Evolutionary conservation across 768 basidiomycete genomes (phyloP).

Genomic region (Mycena vulgaris): DNA sequence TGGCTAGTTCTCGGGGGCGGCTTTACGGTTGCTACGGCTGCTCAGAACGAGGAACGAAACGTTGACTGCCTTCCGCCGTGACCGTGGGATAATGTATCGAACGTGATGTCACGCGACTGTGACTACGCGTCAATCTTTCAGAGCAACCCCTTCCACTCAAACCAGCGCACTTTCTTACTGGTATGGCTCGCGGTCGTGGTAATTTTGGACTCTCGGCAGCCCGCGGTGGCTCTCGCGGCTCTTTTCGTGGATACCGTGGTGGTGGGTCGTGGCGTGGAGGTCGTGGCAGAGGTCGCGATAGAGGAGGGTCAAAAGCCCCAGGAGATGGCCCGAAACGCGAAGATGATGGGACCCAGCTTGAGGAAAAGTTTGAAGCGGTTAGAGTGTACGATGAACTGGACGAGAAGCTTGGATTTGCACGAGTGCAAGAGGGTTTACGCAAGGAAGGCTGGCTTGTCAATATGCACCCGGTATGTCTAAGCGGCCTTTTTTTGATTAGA

Average conservation of each 20-base stretch:
- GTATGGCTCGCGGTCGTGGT: conserved; percentile 68
- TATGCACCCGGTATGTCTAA: conserved; percentile 91
- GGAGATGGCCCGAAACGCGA: conserved; percentile 77
- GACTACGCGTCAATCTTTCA: conserved; percentile 7
- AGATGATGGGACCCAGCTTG: conserved; percentile 91
- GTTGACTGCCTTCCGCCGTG: too few relatives aligned
- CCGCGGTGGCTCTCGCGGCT: conserved; percentile 60
- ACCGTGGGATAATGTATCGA: too few relatives aligned
- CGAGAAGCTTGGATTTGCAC: conserved; percentile 90
- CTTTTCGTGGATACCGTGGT: conserved; percentile 66
- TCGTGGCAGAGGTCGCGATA: conserved; percentile 68
- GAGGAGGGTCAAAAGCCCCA: conserved; percentile 47
- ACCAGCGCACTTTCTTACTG: conserved; percentile 20
- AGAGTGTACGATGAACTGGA: conserved; percentile 88
- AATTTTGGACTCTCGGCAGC: conserved; percentile 71
- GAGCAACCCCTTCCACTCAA: neutral
- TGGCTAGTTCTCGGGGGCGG: too few relatives aligned
- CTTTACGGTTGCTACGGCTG: too few relatives aligned
- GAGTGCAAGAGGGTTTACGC: conserved; percentile 82
- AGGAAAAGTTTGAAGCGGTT: conserved; percentile 89
- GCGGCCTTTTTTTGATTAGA: neutral
- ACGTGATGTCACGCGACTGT: conserved; percentile 22
- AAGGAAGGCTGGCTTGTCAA: conserved; percentile 97
- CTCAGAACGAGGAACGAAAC: too few relatives aligned
- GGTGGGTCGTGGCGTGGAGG: conserved; percentile 67